Evolutionary conservation across 768 basidiomycete species (phyloP), one percentile per base, ranked within the genome.

Genomic region (Kondoa malvinella): DNA sequence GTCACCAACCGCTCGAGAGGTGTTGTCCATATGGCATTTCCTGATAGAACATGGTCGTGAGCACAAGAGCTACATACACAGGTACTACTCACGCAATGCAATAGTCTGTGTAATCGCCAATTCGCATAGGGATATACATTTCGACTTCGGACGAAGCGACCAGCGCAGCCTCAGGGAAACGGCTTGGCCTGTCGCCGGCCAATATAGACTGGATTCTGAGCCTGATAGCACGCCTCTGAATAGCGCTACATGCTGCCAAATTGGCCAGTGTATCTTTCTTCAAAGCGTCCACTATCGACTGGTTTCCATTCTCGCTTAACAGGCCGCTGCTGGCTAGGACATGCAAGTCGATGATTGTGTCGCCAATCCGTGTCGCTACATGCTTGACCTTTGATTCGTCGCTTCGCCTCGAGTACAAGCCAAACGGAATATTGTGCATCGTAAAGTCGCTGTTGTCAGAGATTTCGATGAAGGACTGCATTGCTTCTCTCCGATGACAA

Each of bases 31-130:
- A 56, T 65, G 64, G 30, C 64, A 56, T 50, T 32, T 21, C 68
- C 56, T 50, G 34, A 0, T 30, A 50, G 3, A 33, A 34, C 14
- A 65, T 65, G 30, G 64, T 64, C 63, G 66, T 64, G n/a, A n/a
- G n/a, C n/a, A n/a, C n/a, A n/a, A n/a, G n/a, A n/a, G n/a, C n/a
- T n/a, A n/a, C n/a, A n/a, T n/a, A n/a, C n/a, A n/a, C n/a, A n/a
- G n/a, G n/a, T n/a, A n/a, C n/a, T n/a, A n/a, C n/a, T n/a, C n/a
- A n/a, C n/a, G 58, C 34, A 64, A 68, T 64, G 66, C 70, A 71
- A 57, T 67, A 71, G 58, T 71, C 71, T 17, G 71, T 71, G 64
- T 66, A 66, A 66, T 73, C 72, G 56, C 67, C 63, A 4, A 73
- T 69, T 16, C 25, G 31, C 57, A 73, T 31, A 2, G 72, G 72